These are phyloP conservation scores for Thielaviopsis punctulata DNA, from an alignment of 2,329 filamentous ascomycete species.

Conservation along the genomic window DNA sequence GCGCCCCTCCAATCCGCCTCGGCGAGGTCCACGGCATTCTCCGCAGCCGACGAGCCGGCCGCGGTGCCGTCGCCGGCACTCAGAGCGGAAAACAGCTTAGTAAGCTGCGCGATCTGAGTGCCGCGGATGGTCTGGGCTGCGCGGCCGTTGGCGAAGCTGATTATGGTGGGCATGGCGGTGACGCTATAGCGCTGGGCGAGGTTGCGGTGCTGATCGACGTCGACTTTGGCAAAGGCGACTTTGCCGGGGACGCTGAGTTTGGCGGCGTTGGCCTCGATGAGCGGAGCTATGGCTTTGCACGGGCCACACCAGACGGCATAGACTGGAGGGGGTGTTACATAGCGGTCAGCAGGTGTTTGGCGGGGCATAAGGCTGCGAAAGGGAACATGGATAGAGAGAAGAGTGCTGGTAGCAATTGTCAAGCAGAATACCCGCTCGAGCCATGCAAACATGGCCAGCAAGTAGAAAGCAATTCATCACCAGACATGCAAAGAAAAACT, in stretches of 20 bases:
- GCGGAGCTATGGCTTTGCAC: slow-evolving; percentile 67
- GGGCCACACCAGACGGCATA: slow-evolving; percentile 75
- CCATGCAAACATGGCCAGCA: too few species aligned
- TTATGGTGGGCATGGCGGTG: slow-evolving; percentile 73
- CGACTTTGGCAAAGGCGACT: slow-evolving; percentile 75
- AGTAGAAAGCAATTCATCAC: too few species aligned
- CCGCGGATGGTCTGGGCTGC: slow-evolving; percentile 25
- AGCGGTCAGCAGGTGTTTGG: not conserved
- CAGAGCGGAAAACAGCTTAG: slow-evolving; percentile 57
- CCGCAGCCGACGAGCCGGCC: slow-evolving; percentile 30
- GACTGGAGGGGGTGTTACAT: slow-evolving; percentile 33
- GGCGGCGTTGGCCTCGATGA: slow-evolving; percentile 61
- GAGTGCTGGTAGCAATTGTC: too few species aligned
- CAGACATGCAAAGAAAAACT: slow-evolving; percentile 23
- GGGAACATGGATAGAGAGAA: not conserved
- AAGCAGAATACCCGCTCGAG: too few species aligned
- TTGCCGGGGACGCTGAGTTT: slow-evolving; percentile 52
- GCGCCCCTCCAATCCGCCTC: slow-evolving; percentile 51
- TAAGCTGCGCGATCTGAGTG: not conserved
- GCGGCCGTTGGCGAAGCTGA: slow-evolving; percentile 62
- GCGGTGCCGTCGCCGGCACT: slow-evolving; percentile 43
- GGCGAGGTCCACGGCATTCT: not conserved
- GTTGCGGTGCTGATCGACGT: slow-evolving; percentile 60
- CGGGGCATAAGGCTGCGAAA: not conserved
- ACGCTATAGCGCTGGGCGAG: slow-evolving; percentile 59